Base-by-base conservation (phyloP, 2,329 filamentous ascomycete species). In the Penicillium sp. region DNA sequence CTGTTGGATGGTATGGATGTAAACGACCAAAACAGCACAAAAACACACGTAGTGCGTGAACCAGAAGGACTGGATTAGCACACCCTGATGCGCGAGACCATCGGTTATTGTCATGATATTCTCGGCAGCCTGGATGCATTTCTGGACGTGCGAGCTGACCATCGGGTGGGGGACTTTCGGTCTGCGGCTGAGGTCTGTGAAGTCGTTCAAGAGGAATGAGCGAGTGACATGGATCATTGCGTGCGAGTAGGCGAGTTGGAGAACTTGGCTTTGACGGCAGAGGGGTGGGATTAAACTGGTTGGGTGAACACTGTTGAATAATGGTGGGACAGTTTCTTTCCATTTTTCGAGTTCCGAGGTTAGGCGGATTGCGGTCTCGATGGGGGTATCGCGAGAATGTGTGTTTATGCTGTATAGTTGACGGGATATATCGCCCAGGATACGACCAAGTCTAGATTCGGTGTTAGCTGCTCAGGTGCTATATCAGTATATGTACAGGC, bases 381-480 rank as follows among this genome's bases (percentile, higher is more conserved):
- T 53, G 0, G 66, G 61, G 1, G 64, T 60, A 39, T 63, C 60
- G 22, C 60, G 59, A 13, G 61, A 61, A 13, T 56, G 54, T 10
- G 64, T 58, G 22, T 64, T 68, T 17, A 68, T 63, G 1, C 67
- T 67, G 45, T 69, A 69, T 45, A 71, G 61, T 64, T 75, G 40
- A 64, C 75, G 58, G 72, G 78, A 57, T 64, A 76, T 45, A 73
- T 71, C 34, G 71, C 64, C 33, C 67, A 74, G 48, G n/a, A 79
- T 73, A 45, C 77, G 72, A 28, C 77, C 78, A 12, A 79, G 76
- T 29, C 71, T 69, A 43, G 28, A 12, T 21, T 35, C 9, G 17
- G 26, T 24, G 5, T 40, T 34, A 43, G 42, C 6, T n/a, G 8
- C 19, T 19, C 28, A 32, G 48, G 6, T 28, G 40, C 34, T 15